Base-by-base conservation (phyloP, 805 yeast genomes). In the Huiozyma naganishii region DNA sequence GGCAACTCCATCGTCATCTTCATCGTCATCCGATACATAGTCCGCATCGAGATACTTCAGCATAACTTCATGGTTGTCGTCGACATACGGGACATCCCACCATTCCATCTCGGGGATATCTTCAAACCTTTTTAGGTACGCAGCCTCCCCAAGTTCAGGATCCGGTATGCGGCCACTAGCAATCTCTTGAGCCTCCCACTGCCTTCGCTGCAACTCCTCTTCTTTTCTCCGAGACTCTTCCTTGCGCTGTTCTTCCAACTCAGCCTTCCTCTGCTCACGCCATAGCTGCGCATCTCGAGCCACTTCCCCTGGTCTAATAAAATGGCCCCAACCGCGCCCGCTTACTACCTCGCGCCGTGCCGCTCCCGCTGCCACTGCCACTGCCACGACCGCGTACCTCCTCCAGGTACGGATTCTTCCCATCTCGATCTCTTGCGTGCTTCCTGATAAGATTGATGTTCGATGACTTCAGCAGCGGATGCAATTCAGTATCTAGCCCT, bases 41-140 rank as follows among this genome's bases (percentile, higher is more conserved):
- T 53, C 28, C 44, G 27, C 12, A 45, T 49, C 37, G 6, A 27
- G 29, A 41, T 67, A 66, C 9, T 66, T 61, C 1, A 64, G 65
- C n/a, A 69, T 45, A 35, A 66, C 54, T 1, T 57, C 58, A 50
- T 83, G 51, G 40, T 76, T 74, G 2, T 76, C 76, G 3, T 29
- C 29, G 11, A 30, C 33, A 30, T 11, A 30, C 33, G 11, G n/a
- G 43, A 63, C 58, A 63, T 90, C 96, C 97, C 97, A 90, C 95
- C 96, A 87, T 60, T 88, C 96, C 1, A 79, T 37, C 2, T 45
- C 48, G 0, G 95, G 95, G 1, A 89, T 88, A 13, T 47, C 55
- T 0, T 55, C 45, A 6, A 39, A 38, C 0, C 66, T 65, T 42
- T 65, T 60, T 6, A 46, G 32, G 53, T 71, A 83, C 7, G 65